Percentiles rank a stretch among this genome's conserved stretches.
Conservation (phyloP, 1,139 yeast genomes). For the Magnusiomyces suaveolens region DNA sequence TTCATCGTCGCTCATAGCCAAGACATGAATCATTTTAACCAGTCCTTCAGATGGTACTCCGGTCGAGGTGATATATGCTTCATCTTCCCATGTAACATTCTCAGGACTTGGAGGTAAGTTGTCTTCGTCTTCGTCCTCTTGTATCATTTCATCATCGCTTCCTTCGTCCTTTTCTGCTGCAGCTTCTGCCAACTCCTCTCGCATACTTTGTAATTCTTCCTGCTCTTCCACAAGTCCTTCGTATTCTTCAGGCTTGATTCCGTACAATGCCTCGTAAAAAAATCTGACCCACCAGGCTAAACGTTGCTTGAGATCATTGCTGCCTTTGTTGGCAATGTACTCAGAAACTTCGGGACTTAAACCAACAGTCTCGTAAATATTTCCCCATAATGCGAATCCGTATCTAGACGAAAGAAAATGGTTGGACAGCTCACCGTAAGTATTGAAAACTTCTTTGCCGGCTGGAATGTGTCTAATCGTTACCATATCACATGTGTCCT, state of each 20-base stretch:
- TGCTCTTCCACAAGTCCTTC: slow-evolving; percentile 4
- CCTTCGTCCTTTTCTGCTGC: slow-evolving; percentile 16
- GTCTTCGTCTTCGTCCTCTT: slow-evolving; percentile 8
- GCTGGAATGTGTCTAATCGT: slow-evolving; percentile 36
- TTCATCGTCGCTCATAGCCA: slow-evolving; percentile 26
- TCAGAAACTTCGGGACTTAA: slow-evolving; percentile 45
- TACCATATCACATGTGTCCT: slow-evolving; percentile 34
- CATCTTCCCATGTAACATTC: slow-evolving; percentile 13
- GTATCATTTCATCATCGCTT: neutral
- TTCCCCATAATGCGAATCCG: slow-evolving; percentile 56
- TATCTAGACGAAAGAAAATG: slow-evolving; percentile 59
- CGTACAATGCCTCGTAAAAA: slow-evolving; percentile 38
- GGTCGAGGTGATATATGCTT: slow-evolving; percentile 23
- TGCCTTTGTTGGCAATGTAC: slow-evolving; percentile 31
- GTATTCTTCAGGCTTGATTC: slow-evolving; percentile 34
- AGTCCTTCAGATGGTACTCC: slow-evolving; percentile 39
- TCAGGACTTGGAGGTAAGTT: slow-evolving; percentile 13
- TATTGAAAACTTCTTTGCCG: slow-evolving; percentile 60
- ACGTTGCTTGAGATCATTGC: slow-evolving; percentile 34
- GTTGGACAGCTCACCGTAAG: slow-evolving; percentile 67
- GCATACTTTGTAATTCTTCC: slow-evolving; percentile 8
- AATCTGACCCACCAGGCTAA: slow-evolving; percentile 54
- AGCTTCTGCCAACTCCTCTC: slow-evolving; percentile 17
- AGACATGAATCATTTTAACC: slow-evolving; percentile 32
- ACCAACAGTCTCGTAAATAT: slow-evolving; percentile 49